These are phyloP conservation scores for Neltuma alba DNA, from an alignment of 306 rosid genomes.

Conservation along the genomic window DNA sequence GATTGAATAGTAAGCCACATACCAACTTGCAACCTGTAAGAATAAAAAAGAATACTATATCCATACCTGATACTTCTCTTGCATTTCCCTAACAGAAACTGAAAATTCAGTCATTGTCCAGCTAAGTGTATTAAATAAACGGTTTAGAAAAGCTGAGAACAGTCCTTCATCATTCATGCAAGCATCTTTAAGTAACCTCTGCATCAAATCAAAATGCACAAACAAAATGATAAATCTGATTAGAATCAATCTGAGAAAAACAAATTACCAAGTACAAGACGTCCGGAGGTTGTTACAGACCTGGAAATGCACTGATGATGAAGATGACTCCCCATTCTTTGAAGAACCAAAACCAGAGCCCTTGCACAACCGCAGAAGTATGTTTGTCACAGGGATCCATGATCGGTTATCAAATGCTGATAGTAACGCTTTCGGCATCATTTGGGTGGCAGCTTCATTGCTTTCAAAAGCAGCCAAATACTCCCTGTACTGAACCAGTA, in stretches of 20 bases:
- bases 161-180: slow-evolving; percentile 73
- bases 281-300: slow-evolving; percentile 39
- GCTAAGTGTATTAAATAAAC: slow-evolving; percentile 91
- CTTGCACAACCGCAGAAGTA: slow-evolving; percentile 89
- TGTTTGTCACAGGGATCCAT: slow-evolving; percentile 92
- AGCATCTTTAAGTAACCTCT: slow-evolving; percentile 84
- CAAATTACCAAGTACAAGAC: not conserved
- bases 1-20: slow-evolving; percentile 16
- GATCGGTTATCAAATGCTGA: slow-evolving; percentile 95
- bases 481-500: slow-evolving; percentile 90
- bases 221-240: slow-evolving; percentile 11
- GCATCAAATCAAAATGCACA: slow-evolving; percentile 41
- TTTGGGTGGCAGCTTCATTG: slow-evolving; percentile 81
- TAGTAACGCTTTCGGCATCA: slow-evolving; percentile 84
- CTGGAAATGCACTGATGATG: slow-evolving; percentile 83
- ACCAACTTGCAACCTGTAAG: slow-evolving; percentile 4
- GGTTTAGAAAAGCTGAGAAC: slow-evolving; percentile 95
- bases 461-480: slow-evolving; percentile 82
- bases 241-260: slow-evolving; percentile 30
- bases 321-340: slow-evolving; percentile 89
- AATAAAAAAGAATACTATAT: not conserved
- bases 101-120: slow-evolving; percentile 99
- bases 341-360: slow-evolving; percentile 91
- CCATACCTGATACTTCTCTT: slow-evolving; percentile 84
- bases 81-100: slow-evolving; percentile 93